A percentile compares a stretch with the other conserved stretches of the same genome.
Conservation (phyloP, 257 asterid species). For the Voacanga thouarsii region DNA sequence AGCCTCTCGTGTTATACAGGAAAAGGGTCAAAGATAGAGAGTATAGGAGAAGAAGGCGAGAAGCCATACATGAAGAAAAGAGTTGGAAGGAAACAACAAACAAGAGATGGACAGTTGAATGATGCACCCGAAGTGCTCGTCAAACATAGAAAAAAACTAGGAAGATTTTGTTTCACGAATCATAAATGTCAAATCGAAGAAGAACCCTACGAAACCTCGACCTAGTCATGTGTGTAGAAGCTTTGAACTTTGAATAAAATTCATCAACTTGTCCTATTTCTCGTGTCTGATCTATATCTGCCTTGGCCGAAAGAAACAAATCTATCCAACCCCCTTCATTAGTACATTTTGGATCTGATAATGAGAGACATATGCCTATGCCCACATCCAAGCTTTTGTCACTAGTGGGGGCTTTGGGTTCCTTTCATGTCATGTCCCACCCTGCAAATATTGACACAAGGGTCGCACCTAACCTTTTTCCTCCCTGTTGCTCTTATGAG, state of each 20-base stretch:
- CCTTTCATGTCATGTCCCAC: conserved; percentile 5
- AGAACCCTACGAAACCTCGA: conserved; percentile 14
- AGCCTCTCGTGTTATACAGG: too few species aligned
- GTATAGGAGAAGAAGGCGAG: neutral
- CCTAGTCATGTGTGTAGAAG: neutral
- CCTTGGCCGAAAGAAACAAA: conserved; percentile 8
- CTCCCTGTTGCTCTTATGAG: neutral
- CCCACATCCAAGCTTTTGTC: neutral
- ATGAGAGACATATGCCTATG: neutral
- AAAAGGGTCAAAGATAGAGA: neutral
- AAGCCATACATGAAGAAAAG: too few species aligned
- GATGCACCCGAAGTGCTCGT: conserved; percentile 13
- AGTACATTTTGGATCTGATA: neutral
- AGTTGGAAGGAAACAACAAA: neutral
- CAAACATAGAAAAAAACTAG: neutral
- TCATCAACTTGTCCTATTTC: conserved; percentile 2
- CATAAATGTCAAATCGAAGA: conserved; percentile 26
- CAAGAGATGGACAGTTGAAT: neutral
- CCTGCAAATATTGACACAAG: neutral
- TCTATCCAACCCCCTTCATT: neutral
- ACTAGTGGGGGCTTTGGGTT: conserved; percentile 8
- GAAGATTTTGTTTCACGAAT: conserved; percentile 14
- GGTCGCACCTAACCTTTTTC: conserved; percentile 5
- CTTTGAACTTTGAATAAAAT: conserved; percentile 4
- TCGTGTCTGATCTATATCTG: neutral